Percentiles rank a stretch among this genome's conserved stretches.
Conservation (phyloP, 352 stramenopile species). For the Globisporangium carolinianum region DNA sequence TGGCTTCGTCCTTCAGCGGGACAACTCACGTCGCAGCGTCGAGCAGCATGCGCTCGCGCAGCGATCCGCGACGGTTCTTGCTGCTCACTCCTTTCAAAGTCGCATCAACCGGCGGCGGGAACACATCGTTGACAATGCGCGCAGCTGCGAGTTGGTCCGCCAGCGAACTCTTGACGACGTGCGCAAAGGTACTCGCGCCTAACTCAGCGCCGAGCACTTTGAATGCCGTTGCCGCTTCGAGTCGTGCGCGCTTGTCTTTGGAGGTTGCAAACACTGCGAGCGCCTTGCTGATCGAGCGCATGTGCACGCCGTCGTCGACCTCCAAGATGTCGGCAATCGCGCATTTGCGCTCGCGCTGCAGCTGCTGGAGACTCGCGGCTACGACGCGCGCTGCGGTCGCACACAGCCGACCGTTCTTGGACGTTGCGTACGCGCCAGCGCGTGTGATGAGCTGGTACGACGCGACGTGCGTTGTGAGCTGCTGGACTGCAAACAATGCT, state of each 20-base stretch:
- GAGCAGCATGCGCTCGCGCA: constrained; percentile 29
- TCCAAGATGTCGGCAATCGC: constrained; percentile 1
- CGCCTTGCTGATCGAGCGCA: constrained; percentile 21
- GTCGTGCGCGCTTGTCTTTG: constrained; percentile 39
- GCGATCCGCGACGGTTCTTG: constrained; percentile 17
- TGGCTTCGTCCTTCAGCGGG: no score
- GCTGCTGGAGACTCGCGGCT: constrained; percentile 19
- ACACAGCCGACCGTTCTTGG: constrained; percentile 57
- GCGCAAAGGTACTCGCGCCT: constrained; percentile 22
- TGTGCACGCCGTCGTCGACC: constrained; percentile 4
- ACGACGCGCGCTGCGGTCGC: constrained; percentile 38
- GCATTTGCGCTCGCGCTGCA: constrained; percentile 13
- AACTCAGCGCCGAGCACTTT: constrained; percentile 32
- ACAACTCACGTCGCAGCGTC: constrained; percentile 3
- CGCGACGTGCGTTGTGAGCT: constrained; percentile 34
- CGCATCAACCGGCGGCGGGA: constrained; percentile 2
- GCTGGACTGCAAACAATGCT: constrained; percentile 26
- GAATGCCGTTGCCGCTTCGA: constrained; percentile 34
- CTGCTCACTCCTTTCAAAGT: not conserved
- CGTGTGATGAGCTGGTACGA: constrained; percentile 32
- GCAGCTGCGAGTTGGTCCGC: constrained; percentile 16
- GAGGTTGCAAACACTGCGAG: constrained; percentile 36
- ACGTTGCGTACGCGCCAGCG: constrained; percentile 34
- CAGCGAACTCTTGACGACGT: constrained; percentile 24
- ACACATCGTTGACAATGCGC: constrained; percentile 41